Evolutionary conservation across 805 yeast species (phyloP).

Genomic region (Candida koratica): DNA sequence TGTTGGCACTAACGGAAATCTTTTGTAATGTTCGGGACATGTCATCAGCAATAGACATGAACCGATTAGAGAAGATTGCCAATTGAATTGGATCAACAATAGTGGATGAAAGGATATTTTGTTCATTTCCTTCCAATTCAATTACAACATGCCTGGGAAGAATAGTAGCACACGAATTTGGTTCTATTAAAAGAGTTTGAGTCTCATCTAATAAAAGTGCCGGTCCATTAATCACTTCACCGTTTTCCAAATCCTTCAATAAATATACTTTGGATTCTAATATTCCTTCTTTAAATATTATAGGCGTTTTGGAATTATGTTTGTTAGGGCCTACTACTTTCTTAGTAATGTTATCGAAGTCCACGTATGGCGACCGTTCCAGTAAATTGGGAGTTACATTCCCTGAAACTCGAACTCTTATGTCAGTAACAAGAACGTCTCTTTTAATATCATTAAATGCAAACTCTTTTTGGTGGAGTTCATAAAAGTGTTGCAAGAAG

Average conservation of each 20-base stretch:
- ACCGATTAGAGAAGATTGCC: constrained; percentile 76
- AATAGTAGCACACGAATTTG: constrained; percentile 53
- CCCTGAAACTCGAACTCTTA: constrained; percentile 69
- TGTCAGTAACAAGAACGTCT: constrained; percentile 62
- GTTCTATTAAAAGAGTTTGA: constrained; percentile 74
- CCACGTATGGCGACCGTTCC: constrained; percentile 50
- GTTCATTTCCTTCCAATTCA: constrained; percentile 20
- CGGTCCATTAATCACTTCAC: constrained; percentile 40
- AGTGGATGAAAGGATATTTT: constrained; percentile 10
- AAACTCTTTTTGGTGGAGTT: constrained; percentile 63
- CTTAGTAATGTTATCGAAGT: constrained; percentile 17
- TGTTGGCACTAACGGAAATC: constrained; percentile 78
- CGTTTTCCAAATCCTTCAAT: constrained; percentile 50
- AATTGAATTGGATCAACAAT: constrained; percentile 63
- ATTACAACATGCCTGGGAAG: constrained; percentile 58
- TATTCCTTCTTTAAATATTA: constrained; percentile 44
- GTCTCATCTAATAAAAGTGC: constrained; percentile 67
- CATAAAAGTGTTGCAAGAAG: constrained; percentile 45
- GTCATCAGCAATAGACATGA: constrained; percentile 89
- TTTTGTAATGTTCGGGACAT: constrained; percentile 80
- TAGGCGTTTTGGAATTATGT: constrained; percentile 1
- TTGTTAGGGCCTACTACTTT: constrained; percentile 1
- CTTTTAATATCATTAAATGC: constrained; percentile 59
- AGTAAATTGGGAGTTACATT: constrained; percentile 36
- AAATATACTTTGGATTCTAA: constrained; percentile 44